phyloP scores from a whole-genome alignment of 306 rosid species.

The Rosa persica region DNA sequence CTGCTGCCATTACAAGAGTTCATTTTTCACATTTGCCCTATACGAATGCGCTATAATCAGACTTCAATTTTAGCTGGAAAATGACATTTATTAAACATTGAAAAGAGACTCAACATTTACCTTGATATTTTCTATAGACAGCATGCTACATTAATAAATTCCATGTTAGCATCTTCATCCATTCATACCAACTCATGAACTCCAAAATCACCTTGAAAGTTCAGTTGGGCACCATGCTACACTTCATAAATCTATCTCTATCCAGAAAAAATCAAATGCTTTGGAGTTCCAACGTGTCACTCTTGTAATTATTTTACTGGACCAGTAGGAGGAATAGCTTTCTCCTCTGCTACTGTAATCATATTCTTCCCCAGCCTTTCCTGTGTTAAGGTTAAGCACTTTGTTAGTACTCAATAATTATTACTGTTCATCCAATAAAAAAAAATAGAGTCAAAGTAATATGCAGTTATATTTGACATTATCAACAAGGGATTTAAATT shows the following conservation, averaged over 20 bases:
- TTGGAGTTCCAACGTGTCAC: constrained; percentile 33
- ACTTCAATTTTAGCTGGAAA: too few relatives aligned
- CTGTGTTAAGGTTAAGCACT: constrained; percentile 44
- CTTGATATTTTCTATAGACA: not conserved
- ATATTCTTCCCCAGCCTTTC: constrained; percentile 44
- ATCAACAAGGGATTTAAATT: constrained; percentile 60
- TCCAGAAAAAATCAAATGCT: not conserved
- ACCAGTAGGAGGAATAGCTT: constrained; percentile 21
- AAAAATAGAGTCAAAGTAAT: not conserved
- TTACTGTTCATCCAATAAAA: not conserved
- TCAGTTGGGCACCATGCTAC: not conserved
- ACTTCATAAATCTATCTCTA: not conserved
- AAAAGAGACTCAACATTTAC: not conserved
- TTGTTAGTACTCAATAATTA: not conserved
- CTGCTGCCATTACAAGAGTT: too few relatives aligned
- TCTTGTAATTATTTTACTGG: constrained; percentile 28
- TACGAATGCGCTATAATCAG: too few relatives aligned
- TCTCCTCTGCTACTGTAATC: constrained; percentile 23
- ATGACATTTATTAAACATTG: not conserved
- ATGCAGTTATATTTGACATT: constrained; percentile 46
- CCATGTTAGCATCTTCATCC: not conserved
- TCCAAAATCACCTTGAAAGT: not conserved
- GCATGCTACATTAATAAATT: not conserved
- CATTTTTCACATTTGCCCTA: too few relatives aligned
- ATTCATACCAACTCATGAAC: not conserved